Evolutionary conservation across 2,329 filamentous ascomycete genomes (phyloP), one percentile per base, ranked within the genome.

Genomic region (Camillea tinctor): DNA sequence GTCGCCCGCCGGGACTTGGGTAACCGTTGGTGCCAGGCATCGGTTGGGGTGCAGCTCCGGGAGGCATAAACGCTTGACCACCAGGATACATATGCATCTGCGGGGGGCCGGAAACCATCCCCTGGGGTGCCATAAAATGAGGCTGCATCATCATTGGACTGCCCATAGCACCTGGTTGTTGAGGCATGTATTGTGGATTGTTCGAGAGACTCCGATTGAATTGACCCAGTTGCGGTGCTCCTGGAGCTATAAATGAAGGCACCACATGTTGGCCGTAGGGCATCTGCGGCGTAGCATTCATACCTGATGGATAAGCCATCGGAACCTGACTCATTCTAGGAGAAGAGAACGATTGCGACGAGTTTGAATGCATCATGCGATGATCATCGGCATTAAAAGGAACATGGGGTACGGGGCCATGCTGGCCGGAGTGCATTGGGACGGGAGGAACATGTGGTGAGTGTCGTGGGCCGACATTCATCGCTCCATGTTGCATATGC

Each of bases 301-400:
- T 88, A 13, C 85, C 84, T 1, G 84, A 84, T 20, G 85, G 84
- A 67, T 93, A 93, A 2, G 85, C 84, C 73, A 92, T 85, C 26
- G 88, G 86, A 17, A 87, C 83, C 64, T 88, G 89, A 55, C 87
- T 84, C 67, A 93, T 84, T 55, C 93, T 87, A 54, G 94, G 93
- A 17, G 93, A 97, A 8, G 91, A 89, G 73, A 92, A 95, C 2
- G 92, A 92, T 69, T 93, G 92, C 3, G 88, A 88, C 22, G 91
- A 93, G 66, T 89, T 93, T 6, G 88, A 90, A 60, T 91, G 91
- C 78, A 95, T 90, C 91, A 97, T 96, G 55, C 93, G 87, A 71
- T 93, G 91, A 60, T 93, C 90, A 66, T 96, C 93, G 60, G 87
- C 88, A 68, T 88, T 91, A 66, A 88, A 90, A 2, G 85, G 84